Evolutionary conservation across 1,284 basidiomycete species (phyloP).

Genomic region (Cutaneotrichosporon arboriforme): DNA sequence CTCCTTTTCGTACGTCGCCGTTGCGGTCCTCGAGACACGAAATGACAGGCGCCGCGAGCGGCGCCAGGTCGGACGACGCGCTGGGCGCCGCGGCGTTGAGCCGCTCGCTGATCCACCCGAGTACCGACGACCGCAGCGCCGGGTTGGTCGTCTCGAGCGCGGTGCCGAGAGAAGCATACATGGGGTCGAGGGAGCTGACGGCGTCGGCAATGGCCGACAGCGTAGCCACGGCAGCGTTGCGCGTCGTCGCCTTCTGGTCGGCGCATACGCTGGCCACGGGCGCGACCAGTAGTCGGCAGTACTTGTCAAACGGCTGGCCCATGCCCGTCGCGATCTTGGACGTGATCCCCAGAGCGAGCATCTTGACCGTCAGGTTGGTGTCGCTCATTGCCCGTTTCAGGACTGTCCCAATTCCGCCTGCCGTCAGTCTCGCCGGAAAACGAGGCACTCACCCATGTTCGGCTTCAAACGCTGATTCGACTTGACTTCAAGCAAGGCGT

Average conservation of each 20-base stretch:
- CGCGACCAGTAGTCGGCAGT: slow-evolving; percentile 67
- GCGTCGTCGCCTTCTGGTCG: slow-evolving; percentile 86
- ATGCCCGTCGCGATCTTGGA: slow-evolving; percentile 85
- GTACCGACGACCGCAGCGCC: slow-evolving; percentile 72
- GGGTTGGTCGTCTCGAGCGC: slow-evolving; percentile 85
- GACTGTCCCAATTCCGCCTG: slow-evolving; percentile 83
- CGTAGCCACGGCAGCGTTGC: slow-evolving; percentile 70
- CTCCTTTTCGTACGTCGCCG: slow-evolving; percentile 85
- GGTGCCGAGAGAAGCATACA: slow-evolving; percentile 71
- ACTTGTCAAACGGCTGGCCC: slow-evolving; percentile 91
- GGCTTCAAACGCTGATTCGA: slow-evolving; percentile 88
- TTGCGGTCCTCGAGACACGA: slow-evolving; percentile 85
- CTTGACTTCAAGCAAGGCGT: slow-evolving; percentile 78
- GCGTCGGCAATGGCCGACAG: slow-evolving; percentile 79
- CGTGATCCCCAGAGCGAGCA: slow-evolving; percentile 82
- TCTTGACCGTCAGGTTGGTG: slow-evolving; percentile 90
- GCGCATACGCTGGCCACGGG: slow-evolving; percentile 80
- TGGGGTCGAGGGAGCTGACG: slow-evolving; percentile 73
- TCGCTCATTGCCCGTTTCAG: slow-evolving; percentile 85
- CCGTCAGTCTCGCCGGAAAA: background rate
- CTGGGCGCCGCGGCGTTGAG: slow-evolving; percentile 46
- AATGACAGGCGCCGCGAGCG: slow-evolving; percentile 67
- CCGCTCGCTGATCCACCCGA: slow-evolving; percentile 67
- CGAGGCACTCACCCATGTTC: slow-evolving; percentile 75
- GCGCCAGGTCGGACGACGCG: slow-evolving; percentile 64